phyloP scores from a whole-genome alignment of 257 asterid genomes.

The Mitragyna speciosa region DNA sequence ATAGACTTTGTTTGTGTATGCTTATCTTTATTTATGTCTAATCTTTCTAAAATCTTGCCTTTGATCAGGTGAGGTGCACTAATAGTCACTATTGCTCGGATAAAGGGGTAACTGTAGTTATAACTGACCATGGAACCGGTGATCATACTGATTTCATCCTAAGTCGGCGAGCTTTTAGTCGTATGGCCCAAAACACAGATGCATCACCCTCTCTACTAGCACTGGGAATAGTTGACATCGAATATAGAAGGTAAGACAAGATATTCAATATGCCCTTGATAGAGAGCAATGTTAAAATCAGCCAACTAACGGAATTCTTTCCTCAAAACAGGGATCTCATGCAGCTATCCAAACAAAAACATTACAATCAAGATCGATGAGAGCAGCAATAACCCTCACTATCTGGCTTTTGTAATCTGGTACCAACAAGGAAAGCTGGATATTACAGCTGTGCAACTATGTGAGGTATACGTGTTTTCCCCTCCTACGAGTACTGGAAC shows the following conservation, averaged over 20 bases:
- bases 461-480: slow-evolving; percentile 54
- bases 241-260: slow-evolving; percentile 51
- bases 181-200: slow-evolving; percentile 69
- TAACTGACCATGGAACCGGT: slow-evolving; percentile 73
- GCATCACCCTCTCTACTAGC: slow-evolving; percentile 59
- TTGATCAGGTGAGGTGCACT: slow-evolving; percentile 68
- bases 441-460: slow-evolving; percentile 75
- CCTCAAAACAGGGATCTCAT: slow-evolving; percentile 63
- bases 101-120: slow-evolving; percentile 58
- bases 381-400: slow-evolving; percentile 69
- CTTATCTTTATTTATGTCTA: background rate
- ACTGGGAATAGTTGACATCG: slow-evolving; percentile 58
- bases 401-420: slow-evolving; percentile 76
- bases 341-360: slow-evolving; percentile 71
- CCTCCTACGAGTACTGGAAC: background rate
- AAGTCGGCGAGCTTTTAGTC: slow-evolving; percentile 62
- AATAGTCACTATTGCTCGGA: slow-evolving; percentile 57
- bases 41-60: background rate
- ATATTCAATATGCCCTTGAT: too few relatives aligned
- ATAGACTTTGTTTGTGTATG: background rate
- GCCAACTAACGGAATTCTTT: background rate
- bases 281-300: too few relatives aligned
- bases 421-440: slow-evolving; percentile 73
- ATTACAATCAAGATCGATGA: slow-evolving; percentile 67
- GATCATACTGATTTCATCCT: slow-evolving; percentile 68